phyloP scores from a whole-genome alignment of 2,329 filamentous ascomycete genomes.

The Endocalyx cinctus region DNA sequence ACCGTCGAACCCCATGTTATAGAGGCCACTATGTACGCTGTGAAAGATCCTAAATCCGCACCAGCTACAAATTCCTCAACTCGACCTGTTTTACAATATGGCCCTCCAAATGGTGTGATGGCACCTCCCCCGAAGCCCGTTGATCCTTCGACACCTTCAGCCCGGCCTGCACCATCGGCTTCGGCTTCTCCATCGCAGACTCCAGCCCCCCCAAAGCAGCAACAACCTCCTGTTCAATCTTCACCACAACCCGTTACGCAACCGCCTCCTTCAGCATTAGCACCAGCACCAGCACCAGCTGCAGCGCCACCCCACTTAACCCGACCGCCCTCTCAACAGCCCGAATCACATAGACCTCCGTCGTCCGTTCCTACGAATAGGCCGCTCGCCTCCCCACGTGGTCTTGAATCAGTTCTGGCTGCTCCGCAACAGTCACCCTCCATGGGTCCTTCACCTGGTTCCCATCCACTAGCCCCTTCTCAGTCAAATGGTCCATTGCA shows the following conservation, averaged over 20 bases:
- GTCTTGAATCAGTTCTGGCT: conserved; percentile 28
- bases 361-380: conserved; percentile 8
- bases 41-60: conserved; percentile 58
- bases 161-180: conserved; percentile 12
- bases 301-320: conserved; percentile 1
- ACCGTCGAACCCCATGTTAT: conserved; percentile 77
- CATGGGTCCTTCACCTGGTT: conserved; percentile 14
- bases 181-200: conserved; percentile 5
- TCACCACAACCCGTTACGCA: conserved; percentile 12
- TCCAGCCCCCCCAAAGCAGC: conserved; percentile 9
- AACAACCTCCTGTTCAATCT: conserved; percentile 7
- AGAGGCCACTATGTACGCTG: conserved; percentile 68
- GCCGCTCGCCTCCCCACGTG: conserved; percentile 19
- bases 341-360: conserved; percentile 11
- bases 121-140: conserved; percentile 43
- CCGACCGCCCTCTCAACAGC: conserved; percentile 6
- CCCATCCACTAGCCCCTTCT: conserved; percentile 25
- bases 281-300: conserved; percentile 10
- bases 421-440: conserved; percentile 23
- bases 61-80: conserved; percentile 31
- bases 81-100: conserved; percentile 61
- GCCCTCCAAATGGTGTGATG: conserved; percentile 59
- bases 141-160: conserved; percentile 20
- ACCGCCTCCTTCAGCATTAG: conserved; percentile 11
- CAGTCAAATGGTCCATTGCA: conserved; percentile 22